Evolutionary conservation across 2,329 filamentous ascomycete species (phyloP).

Genomic region (Metarhizium brunneum): DNA sequence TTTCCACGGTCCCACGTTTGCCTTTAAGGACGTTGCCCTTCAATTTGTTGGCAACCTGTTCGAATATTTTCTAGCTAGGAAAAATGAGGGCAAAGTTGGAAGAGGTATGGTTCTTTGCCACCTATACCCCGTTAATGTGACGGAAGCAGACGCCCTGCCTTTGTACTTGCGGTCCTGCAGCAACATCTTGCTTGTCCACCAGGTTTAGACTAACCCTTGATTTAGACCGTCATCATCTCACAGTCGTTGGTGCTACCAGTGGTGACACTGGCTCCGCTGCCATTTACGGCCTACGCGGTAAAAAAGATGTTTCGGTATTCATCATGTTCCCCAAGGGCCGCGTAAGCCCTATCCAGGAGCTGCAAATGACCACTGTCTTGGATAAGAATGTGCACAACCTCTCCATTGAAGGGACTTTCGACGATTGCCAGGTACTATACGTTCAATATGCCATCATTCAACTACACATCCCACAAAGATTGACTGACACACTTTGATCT

Average conservation of each 20-base stretch:
- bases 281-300: slow-evolving; percentile 88
- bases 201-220: slow-evolving; percentile 11
- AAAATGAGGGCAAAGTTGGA: slow-evolving; percentile 60
- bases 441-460: neutral
- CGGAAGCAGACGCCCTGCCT: neutral
- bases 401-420: slow-evolving; percentile 82
- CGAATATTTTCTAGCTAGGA: slow-evolving; percentile 72
- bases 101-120: slow-evolving; percentile 26
- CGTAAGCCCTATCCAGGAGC: slow-evolving; percentile 85
- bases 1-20: slow-evolving; percentile 91
- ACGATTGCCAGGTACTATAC: slow-evolving; percentile 71
- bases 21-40: slow-evolving; percentile 94
- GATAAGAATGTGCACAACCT: slow-evolving; percentile 92
- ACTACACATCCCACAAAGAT: slow-evolving; percentile 48
- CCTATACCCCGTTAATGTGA: neutral
- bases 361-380: slow-evolving; percentile 91
- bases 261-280: slow-evolving; percentile 90
- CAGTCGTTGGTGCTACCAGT: slow-evolving; percentile 78
- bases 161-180: neutral
- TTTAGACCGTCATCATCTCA: slow-evolving; percentile 66
- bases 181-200: neutral
- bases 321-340: slow-evolving; percentile 89
- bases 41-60: slow-evolving; percentile 96
- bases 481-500: slow-evolving; percentile 40
- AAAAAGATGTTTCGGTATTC: slow-evolving; percentile 95